Percentiles rank a stretch among this genome's conserved stretches.
Conservation (phyloP, 1,284 basidiomycete species). For the Apiotrichum porosum region DNA sequence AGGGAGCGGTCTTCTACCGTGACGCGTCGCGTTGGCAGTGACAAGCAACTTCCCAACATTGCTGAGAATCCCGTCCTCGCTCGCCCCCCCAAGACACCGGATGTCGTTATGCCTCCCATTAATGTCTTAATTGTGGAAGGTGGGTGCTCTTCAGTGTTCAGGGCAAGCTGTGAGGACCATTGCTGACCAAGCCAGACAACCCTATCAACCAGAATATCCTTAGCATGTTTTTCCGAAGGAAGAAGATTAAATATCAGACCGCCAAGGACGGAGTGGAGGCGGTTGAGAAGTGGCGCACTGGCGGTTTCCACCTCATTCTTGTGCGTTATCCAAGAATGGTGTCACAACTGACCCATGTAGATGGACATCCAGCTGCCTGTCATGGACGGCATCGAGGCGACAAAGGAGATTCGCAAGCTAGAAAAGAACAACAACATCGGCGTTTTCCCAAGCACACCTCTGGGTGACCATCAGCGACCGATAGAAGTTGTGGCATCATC, state of each 20-base stretch:
- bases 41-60: slow-evolving; percentile 4
- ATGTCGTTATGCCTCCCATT: slow-evolving; percentile 78
- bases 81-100: slow-evolving; percentile 15
- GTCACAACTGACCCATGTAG: slow-evolving; percentile 49
- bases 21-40: background rate
- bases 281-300: slow-evolving; percentile 90
- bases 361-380: slow-evolving; percentile 99
- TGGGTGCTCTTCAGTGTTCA: slow-evolving; percentile 48
- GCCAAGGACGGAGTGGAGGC: slow-evolving; percentile 95
- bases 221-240: slow-evolving; percentile 91
- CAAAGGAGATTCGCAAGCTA: slow-evolving; percentile 86
- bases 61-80: background rate
- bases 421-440: slow-evolving; percentile 66
- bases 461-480: slow-evolving; percentile 54
- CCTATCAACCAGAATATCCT: slow-evolving; percentile 97
- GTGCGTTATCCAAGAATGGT: no score
- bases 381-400: slow-evolving; percentile 97
- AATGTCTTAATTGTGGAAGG: slow-evolving; percentile 95
- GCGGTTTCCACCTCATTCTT: slow-evolving; percentile 91
- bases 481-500: slow-evolving; percentile 38
- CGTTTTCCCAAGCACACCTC: slow-evolving; percentile 62
- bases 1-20: slow-evolving; percentile 24
- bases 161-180: no score
- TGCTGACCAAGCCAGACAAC: slow-evolving; percentile 68
- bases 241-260: slow-evolving; percentile 91